Evolutionary conservation across 2,329 filamentous ascomycete genomes (phyloP), one percentile per base, ranked within the genome.

Genomic region (Xylariaceae sp.): DNA sequence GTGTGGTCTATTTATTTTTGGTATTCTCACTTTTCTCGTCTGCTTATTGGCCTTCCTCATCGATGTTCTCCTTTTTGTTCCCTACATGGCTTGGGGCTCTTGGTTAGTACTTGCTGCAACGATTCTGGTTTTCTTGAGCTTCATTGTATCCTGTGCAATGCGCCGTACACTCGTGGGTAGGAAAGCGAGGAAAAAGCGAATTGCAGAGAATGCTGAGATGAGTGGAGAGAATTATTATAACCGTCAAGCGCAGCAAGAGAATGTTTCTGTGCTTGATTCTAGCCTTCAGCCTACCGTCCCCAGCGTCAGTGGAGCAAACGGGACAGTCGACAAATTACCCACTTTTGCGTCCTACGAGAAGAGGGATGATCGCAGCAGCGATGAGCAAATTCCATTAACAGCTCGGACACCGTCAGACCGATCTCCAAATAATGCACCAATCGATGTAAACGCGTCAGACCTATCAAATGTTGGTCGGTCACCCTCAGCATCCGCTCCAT

Each of bases 141-240:
- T 87, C 35, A 82, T 99, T 52, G 86, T 97, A 29, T 92, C 92
- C 7, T 99, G 92, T 70, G 92, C 91, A 18, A 97, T 97, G 92
- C 88, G 94, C 60, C 86, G 93, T 55, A 95, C 92, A 2, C 78
- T 97, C 52, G 90, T 97, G 57, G 90, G 90, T 72, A 85, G 93
- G 64, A 97, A 97, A 76, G 90, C 92, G n/a, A 84, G 92, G 58
- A 92, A 94, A 80, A 91, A 87, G 77, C 85, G 91, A 39, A 95
- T 97, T 68, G 91, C 86, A 2, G 89, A 95, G 72, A 96, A 97
- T 69, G 91, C 92, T 6, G 92, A 97, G 70, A 97, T 97, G 92
- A 97, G 90, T 70, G 93, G 93, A 23, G 86, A 94, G 66, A 94
- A 92, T 68, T 97, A 88, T 70, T 97, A 95, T 73, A 88, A 87